Evolutionary conservation across 805 yeast genomes (phyloP).

Genomic region (Clavispora carvajalis): DNA sequence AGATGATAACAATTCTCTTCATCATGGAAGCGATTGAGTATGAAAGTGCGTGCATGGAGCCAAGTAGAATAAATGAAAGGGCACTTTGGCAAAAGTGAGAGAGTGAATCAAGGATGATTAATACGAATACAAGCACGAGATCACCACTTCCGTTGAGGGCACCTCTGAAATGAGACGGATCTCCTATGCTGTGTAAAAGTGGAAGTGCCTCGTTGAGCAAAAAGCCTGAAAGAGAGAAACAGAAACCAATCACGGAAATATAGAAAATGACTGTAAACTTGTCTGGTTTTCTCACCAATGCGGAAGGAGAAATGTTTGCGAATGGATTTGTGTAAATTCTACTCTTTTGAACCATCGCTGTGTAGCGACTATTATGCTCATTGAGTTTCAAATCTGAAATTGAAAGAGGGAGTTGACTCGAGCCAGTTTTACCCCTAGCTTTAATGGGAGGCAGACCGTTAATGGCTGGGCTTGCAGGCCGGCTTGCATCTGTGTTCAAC

Average conservation of each 20-base stretch:
- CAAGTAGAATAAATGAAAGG: constrained; percentile 74
- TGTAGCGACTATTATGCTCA: constrained; percentile 9
- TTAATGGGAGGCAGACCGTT: neutral
- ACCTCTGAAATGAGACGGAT: constrained; percentile 1
- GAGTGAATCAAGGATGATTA: constrained; percentile 61
- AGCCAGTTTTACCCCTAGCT: constrained; percentile 15
- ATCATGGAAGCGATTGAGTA: constrained; percentile 84
- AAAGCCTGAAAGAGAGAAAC: constrained; percentile 72
- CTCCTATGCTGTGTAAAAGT: constrained; percentile 8
- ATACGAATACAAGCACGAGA: constrained; percentile 37
- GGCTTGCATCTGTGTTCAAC: constrained; percentile 18
- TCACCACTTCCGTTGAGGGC: constrained; percentile 14
- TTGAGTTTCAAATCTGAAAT: constrained; percentile 28
- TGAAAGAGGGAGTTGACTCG: constrained; percentile 27
- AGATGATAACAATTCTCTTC: constrained; percentile 81
- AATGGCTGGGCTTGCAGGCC: constrained; percentile 15
- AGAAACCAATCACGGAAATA: constrained; percentile 68
- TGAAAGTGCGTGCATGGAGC: constrained; percentile 76
- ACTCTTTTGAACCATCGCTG: constrained; percentile 8
- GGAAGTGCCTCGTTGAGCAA: constrained; percentile 52
- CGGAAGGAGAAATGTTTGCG: constrained; percentile 4
- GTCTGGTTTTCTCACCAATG: constrained; percentile 50
- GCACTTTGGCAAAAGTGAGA: constrained; percentile 78
- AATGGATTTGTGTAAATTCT: constrained; percentile 18
- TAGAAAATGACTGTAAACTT: constrained; percentile 76